A percentile compares a stretch with the other conserved stretches of the same genome.
phyloP scores from a whole-genome alignment of 2,329 filamentous ascomycete genomes.

The Venturia pyrina region DNA sequence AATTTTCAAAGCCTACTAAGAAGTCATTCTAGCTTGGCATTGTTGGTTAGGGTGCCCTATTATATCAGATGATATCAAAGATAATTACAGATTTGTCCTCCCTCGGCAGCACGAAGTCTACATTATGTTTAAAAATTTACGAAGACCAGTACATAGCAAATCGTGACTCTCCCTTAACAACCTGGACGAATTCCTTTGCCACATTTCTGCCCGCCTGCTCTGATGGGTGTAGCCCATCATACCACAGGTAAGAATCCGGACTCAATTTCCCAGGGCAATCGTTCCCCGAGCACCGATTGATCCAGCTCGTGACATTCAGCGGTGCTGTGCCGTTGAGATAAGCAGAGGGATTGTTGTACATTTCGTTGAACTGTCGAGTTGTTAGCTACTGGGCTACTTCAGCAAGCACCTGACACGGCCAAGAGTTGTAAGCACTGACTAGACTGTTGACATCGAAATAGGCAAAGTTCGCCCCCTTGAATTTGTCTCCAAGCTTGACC shows the following conservation, averaged over 20 bases:
- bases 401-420: not conserved
- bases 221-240: slow-evolving; percentile 63
- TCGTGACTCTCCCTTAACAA: slow-evolving; percentile 40
- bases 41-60: no score
- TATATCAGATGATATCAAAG: no score
- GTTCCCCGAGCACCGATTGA: slow-evolving; percentile 41
- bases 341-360: slow-evolving; percentile 47
- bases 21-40: no score
- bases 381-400: not conserved
- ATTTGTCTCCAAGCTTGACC: slow-evolving; percentile 31
- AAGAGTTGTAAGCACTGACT: slow-evolving; percentile 22
- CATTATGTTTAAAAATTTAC: not conserved
- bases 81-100: no score
- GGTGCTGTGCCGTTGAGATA: slow-evolving; percentile 56
- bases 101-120: no score
- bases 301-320: slow-evolving; percentile 50
- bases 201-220: slow-evolving; percentile 50
- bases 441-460: slow-evolving; percentile 58
- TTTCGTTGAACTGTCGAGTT: slow-evolving; percentile 44
- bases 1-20: no score
- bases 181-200: slow-evolving; percentile 45
- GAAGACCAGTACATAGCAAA: slow-evolving; percentile 35
- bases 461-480: slow-evolving; percentile 49
- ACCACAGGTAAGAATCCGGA: slow-evolving; percentile 59
- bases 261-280: slow-evolving; percentile 30